Base-by-base conservation (phyloP, 2,329 filamentous ascomycete genomes). In the Ophiosphaerella korrae region DNA sequence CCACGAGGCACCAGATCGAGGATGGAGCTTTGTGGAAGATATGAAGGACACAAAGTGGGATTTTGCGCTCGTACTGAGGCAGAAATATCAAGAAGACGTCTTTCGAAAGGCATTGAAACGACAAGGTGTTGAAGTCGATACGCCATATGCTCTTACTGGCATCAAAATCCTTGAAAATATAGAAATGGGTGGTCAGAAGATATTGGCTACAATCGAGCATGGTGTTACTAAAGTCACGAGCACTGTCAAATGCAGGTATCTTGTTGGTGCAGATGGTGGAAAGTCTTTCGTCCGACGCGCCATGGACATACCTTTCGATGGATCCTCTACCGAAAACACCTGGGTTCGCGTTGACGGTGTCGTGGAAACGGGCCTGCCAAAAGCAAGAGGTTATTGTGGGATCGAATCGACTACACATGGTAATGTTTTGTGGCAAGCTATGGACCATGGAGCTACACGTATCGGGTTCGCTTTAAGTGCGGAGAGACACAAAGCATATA, bases 1-100 rank as follows among this genome's bases (percentile, higher is more conserved):
- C 13, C 70, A 80, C 34, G 75, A 78, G 52, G 69, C 77, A 14
- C 57, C 73, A 3, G 78, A 77, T 2, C 67, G 79, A 44, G 79
- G 77, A 1, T 82, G 79, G 79, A 75, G 73, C 26, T 82, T 82
- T 52, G 80, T 84, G 77, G 77, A 82, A 57, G 72, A 78, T 32
- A 82, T 83, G 71, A 76, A 74, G 32, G 78, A 81, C 49, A 81
- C 80, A 1, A 68, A 71, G 23, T 83, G 78, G 67, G 76, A 81
- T 53, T 84, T 82, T 58, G 74, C 77, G 0, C 68, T 83, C n/a
- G 80, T 83, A 1, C 59, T 84, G 45, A 72, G 82, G 13, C 81
- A 84, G 65, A 83, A 80, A 61, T 83, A 81, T 59, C 78, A 80
- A 6, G 81, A 84, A 58, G 77, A 79, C 11, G 78, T 84, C 36